A percentile compares a stretch with the other conserved stretches of the same genome.
phyloP scores from a whole-genome alignment of 257 asterid genomes.

The Knoxia roxburghii region DNA sequence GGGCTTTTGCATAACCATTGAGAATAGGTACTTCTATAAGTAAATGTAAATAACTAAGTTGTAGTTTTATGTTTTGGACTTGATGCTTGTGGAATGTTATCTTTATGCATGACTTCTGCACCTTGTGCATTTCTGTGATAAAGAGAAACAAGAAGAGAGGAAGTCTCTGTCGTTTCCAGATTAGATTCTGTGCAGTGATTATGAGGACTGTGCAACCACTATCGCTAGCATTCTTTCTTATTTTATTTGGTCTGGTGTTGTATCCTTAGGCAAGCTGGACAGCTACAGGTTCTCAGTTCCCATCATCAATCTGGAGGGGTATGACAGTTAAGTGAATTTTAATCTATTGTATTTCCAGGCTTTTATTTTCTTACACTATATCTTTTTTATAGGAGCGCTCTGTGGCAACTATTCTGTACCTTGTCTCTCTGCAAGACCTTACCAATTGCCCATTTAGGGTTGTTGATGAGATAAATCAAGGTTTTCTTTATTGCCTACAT shows the following conservation, averaged over 20 bases:
- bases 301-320: conserved; percentile 99
- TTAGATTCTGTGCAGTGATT: background rate
- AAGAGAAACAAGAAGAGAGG: background rate
- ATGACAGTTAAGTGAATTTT: conserved; percentile 23
- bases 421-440: conserved; percentile 91
- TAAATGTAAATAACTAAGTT: background rate
- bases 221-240: background rate
- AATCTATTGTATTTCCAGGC: conserved; percentile 13
- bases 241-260: background rate
- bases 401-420: conserved; percentile 94
- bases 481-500: conserved; percentile 38
- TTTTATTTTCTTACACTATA: conserved; percentile 24
- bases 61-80: background rate
- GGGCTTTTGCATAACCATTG: background rate
- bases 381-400: conserved; percentile 68
- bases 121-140: background rate
- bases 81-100: background rate
- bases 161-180: background rate
- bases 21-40: background rate
- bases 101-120: background rate
- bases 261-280: conserved; percentile 75
- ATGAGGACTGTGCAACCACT: background rate
- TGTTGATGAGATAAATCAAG: conserved; percentile 98
- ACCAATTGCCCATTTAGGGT: conserved; percentile 97
- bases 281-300: conserved; percentile 84